Percentiles rank a stretch among this genome's conserved stretches.
These are phyloP conservation scores for Primulina huaijiensis DNA, from an alignment of 257 asterid species.

Conservation along the genomic window DNA sequence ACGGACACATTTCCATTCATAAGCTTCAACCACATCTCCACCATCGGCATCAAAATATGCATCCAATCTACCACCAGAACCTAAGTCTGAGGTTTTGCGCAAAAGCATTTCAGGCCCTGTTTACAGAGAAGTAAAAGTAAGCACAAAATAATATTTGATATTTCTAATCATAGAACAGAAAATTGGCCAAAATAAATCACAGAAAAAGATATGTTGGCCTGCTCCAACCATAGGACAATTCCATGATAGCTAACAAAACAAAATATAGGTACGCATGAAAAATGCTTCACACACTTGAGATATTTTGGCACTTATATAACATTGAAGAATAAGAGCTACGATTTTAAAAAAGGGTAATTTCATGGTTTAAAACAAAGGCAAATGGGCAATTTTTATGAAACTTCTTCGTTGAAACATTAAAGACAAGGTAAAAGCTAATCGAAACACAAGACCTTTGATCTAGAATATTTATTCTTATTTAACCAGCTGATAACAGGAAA, in stretches of 20 bases:
- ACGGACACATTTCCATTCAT: slow-evolving; percentile 94
- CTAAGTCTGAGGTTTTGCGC: slow-evolving; percentile 66
- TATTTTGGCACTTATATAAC: background rate
- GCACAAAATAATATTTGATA: slow-evolving; percentile 19
- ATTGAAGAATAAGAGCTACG: slow-evolving; percentile 1
- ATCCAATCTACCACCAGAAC: slow-evolving; percentile 37
- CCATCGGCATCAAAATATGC: slow-evolving; percentile 63
- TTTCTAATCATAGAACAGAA: slow-evolving; percentile 9
- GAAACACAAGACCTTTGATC: background rate
- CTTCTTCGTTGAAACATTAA: background rate
- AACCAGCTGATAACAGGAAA: slow-evolving; percentile 16
- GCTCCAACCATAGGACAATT: slow-evolving; percentile 8
- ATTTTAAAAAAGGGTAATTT: slow-evolving; percentile 1
- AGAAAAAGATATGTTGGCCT: slow-evolving; percentile 10
- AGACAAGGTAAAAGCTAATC: background rate
- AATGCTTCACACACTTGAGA: background rate
- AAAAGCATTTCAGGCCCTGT: slow-evolving; percentile 86
- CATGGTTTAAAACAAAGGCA: slow-evolving; percentile 14
- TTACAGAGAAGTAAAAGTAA: slow-evolving; percentile 29
- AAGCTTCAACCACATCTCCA: slow-evolving; percentile 79
- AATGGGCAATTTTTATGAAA: background rate
- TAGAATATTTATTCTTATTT: background rate
- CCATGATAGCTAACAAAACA: background rate
- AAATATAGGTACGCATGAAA: slow-evolving; percentile 7
- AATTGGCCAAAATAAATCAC: background rate